phyloP scores from a whole-genome alignment of 1,284 basidiomycete genomes.

The Cutaneotrichosporon sp. region DNA sequence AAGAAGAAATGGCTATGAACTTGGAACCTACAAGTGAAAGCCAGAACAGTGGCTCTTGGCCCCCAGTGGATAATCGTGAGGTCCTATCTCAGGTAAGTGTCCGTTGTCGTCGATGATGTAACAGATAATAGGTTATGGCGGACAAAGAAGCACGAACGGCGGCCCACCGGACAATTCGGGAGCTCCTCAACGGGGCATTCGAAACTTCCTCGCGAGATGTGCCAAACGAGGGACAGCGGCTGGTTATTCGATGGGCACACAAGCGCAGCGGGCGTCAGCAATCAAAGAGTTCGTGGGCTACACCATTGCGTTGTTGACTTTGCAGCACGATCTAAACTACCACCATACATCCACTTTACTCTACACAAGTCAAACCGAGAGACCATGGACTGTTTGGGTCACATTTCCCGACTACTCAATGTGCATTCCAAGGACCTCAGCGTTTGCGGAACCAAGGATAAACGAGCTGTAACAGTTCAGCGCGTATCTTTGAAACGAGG shows the following conservation, averaged over 20 bases:
- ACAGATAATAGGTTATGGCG: constrained; percentile 60
- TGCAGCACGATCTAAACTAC: constrained; percentile 22
- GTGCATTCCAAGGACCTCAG: constrained; percentile 71
- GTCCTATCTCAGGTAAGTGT: constrained; percentile 67
- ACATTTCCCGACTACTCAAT: constrained; percentile 71
- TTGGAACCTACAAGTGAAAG: constrained; percentile 7
- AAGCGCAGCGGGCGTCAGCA: constrained; percentile 9
- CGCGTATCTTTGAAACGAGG: constrained; percentile 78
- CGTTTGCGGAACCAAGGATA: constrained; percentile 96
- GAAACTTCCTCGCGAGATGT: constrained; percentile 54
- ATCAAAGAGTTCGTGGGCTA: constrained; percentile 9
- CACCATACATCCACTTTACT: constrained; percentile 90
- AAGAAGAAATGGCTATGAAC: constrained; percentile 34
- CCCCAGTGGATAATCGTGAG: constrained; percentile 58
- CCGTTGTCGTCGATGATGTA: not conserved
- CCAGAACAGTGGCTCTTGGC: constrained; percentile 19
- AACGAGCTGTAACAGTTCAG: constrained; percentile 92
- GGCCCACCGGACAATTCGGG: constrained; percentile 74
- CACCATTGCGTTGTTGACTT: not conserved
- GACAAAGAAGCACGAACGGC: constrained; percentile 75
- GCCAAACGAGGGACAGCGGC: constrained; percentile 23
- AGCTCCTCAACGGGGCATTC: constrained; percentile 73
- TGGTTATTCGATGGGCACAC: constrained; percentile 39
- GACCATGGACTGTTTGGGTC: constrained; percentile 84
- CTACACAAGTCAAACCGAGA: constrained; percentile 97